These are phyloP conservation scores for Dioscorea cayenensis DNA, from an alignment of 116 monocot species.

Conservation along the genomic window DNA sequence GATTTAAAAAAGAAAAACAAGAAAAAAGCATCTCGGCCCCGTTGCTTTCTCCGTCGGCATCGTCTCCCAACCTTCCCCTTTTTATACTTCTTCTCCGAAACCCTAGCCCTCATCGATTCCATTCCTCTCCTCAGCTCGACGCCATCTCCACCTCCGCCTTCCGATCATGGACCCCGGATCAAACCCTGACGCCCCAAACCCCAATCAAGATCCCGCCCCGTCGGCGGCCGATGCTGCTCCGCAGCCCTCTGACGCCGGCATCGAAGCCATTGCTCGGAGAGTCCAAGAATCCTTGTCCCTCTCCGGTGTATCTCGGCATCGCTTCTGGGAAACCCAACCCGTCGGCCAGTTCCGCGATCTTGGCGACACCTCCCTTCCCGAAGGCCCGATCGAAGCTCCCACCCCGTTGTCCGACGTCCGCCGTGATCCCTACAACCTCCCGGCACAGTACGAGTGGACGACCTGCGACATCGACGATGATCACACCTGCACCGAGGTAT, in stretches of 20 bases:
- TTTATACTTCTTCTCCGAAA: not conserved
- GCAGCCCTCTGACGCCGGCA: not conserved
- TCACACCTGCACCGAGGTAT: slow-evolving; percentile 40
- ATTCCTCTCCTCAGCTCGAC: not conserved
- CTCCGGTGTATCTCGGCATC: slow-evolving; percentile 31
- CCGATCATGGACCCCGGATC: not conserved
- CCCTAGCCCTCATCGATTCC: not conserved
- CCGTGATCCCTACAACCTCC: slow-evolving; percentile 61
- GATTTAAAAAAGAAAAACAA: no score
- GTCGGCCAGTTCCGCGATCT: slow-evolving; percentile 67
- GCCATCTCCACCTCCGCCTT: not conserved
- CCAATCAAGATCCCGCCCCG: not conserved
- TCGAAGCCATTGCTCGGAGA: slow-evolving; percentile 33
- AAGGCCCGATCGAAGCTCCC: slow-evolving; percentile 59
- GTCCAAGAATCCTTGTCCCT: slow-evolving; percentile 38
- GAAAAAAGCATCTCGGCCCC: not conserved
- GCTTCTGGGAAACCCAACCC: slow-evolving; percentile 88
- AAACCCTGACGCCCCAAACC: not conserved
- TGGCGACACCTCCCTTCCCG: slow-evolving; percentile 34
- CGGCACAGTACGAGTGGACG: slow-evolving; percentile 68
- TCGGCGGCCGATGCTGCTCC: not conserved
- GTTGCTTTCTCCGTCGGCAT: not conserved
- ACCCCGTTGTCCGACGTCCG: slow-evolving; percentile 53
- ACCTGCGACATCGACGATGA: slow-evolving; percentile 61
- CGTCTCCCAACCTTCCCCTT: not conserved